Base-by-base conservation (phyloP, 495 filamentous ascomycete species). In the Evernia prunastri region DNA sequence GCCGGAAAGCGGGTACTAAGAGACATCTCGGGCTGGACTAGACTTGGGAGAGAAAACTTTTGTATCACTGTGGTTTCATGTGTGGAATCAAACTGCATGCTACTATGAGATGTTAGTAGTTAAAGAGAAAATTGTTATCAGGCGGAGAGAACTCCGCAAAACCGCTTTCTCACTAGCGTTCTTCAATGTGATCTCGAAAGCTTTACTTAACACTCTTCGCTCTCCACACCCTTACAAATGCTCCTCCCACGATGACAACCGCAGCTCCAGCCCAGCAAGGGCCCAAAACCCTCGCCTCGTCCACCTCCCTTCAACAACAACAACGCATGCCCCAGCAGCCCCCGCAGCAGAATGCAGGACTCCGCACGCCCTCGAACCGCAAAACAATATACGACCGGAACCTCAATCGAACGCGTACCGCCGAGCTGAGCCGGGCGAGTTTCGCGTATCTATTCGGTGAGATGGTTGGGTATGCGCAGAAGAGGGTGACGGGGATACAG, bases 331-430 rank as follows among this genome's bases (percentile, higher is more conserved):
- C 65, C 35, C 64, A 51, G 2, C 66, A 65, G 39, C 43, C 73
- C 67, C 64, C 69, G 67, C 72, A 77, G 65, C 68, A 73, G 31
- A 73, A 79, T 53, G 74, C 84, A 12, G 90, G 89, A n/a, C 88
- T 98, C 58, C 89, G 92, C 65, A 90, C 96, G 69, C 92, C 94
- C n/a, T 89, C 89, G 33, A 94, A 88, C 72, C 90, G 90, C 76
- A 97, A 97, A 76, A 96, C 92, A 58, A 97, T 99, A 76, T 99
- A 97, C 77, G 91, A 97, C 81, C 85, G 95, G 61, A 90, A 96
- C 65, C 80, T 97, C 56, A 96, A 96, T 74, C 88, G 94, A 60
- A 89, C 84, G 71, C 88, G 88, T 71, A 89, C 87, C 66, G 81
- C 89, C 35, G 92, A 97, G 78, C 82, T 94, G 64, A 95, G 90